Conservation (phyloP, 2,329 filamentous ascomycete species). For the Aspergillus persii region DNA sequence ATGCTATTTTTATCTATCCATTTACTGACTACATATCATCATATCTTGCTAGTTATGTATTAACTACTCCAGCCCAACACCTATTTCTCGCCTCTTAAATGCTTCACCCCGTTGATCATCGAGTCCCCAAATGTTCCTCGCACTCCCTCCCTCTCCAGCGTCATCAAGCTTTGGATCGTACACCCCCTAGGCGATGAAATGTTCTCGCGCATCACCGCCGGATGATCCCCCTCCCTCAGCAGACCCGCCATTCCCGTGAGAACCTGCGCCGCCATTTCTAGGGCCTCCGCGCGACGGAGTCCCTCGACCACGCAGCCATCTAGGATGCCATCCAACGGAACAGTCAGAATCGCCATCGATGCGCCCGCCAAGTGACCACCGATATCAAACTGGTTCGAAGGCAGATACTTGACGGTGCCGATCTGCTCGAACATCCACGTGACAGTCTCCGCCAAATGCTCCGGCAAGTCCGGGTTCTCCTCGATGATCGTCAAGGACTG, state of each 20-base stretch:
- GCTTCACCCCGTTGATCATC: constrained; percentile 37
- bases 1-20: not conserved
- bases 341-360: constrained; percentile 58
- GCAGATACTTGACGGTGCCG: constrained; percentile 49
- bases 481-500: constrained; percentile 52
- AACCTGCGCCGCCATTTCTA: constrained; percentile 61
- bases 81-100: constrained; percentile 23
- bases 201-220: constrained; percentile 60
- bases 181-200: constrained; percentile 62
- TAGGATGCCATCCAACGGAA: constrained; percentile 60
- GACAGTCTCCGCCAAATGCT: constrained; percentile 32
- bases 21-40: not conserved
- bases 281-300: constrained; percentile 57
- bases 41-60: not conserved
- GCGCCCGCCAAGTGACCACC: constrained; percentile 60
- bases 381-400: constrained; percentile 53
- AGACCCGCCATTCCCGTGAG: constrained; percentile 58
- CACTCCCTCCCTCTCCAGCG: constrained; percentile 58
- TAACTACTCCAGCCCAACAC: not conserved
- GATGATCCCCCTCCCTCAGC: constrained; percentile 59
- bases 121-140: constrained; percentile 55
- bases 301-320: constrained; percentile 65
- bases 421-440: constrained; percentile 54
- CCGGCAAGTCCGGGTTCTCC: constrained; percentile 40
- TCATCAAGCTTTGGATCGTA: constrained; percentile 60